A percentile compares a stretch with the other conserved stretches of the same genome.
Conservation (phyloP, 2,329 filamentous ascomycete genomes). For the Alternaria triticina region DNA sequence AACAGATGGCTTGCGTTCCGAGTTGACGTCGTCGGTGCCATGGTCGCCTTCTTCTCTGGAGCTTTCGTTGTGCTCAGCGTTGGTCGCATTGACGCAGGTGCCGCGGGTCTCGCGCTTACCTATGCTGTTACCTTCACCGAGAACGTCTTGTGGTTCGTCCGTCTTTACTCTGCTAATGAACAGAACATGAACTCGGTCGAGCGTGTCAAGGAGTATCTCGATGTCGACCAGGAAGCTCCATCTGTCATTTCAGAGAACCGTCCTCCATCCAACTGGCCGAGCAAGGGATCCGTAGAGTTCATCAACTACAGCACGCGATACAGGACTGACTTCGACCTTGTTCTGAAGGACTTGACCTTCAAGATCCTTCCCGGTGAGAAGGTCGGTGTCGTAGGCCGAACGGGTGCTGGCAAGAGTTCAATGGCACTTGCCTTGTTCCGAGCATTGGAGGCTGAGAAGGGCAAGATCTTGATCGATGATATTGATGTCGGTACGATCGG, state of each 20-base stretch:
- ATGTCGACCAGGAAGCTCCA: slow-evolving; percentile 90
- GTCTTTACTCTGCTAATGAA: slow-evolving; percentile 92
- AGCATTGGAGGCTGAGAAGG: slow-evolving; percentile 86
- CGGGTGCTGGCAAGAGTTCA: slow-evolving; percentile 95
- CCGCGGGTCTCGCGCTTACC: slow-evolving; percentile 90
- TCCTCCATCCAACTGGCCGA: slow-evolving; percentile 83
- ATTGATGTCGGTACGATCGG: slow-evolving; percentile 91
- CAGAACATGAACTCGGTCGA: slow-evolving; percentile 99
- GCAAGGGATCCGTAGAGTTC: slow-evolving; percentile 85
- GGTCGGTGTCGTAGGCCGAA: slow-evolving; percentile 94
- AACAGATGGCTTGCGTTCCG: slow-evolving; percentile 97
- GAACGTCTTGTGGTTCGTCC: slow-evolving; percentile 94
- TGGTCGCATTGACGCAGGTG: slow-evolving; percentile 84
- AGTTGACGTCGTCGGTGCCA: slow-evolving; percentile 85
- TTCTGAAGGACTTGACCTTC: slow-evolving; percentile 83
- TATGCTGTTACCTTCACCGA: slow-evolving; percentile 98
- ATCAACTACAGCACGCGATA: slow-evolving; percentile 89
- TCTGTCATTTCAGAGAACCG: slow-evolving; percentile 78
- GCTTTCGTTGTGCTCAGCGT: slow-evolving; percentile 87
- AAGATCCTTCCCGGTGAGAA: slow-evolving; percentile 87
- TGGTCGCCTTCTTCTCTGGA: slow-evolving; percentile 93
- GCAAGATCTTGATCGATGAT: slow-evolving; percentile 87
- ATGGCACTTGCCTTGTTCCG: slow-evolving; percentile 92
- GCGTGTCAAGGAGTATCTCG: slow-evolving; percentile 94
- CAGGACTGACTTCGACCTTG: slow-evolving; percentile 82